Evolutionary conservation across 148 eudicot species (phyloP), one percentile per base, ranked within the genome.

Genomic region (Diospyros kaki): DNA sequence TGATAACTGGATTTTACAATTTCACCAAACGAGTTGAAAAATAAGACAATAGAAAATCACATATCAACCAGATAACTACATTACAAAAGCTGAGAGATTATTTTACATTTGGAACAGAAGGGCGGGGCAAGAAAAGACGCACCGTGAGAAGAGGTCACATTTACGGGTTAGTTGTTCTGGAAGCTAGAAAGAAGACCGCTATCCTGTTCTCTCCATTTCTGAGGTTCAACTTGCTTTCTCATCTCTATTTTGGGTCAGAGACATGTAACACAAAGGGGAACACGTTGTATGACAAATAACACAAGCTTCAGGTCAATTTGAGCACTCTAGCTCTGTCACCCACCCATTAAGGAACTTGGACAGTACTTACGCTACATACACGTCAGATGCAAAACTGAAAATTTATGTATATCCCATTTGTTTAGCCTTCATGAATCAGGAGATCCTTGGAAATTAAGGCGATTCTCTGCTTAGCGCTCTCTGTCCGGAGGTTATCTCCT

Each of bases 361-460:
- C 18, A 41, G 40, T 4, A 54, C 76, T 12, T 39, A 9, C 45
- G 50, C 58, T 65, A 45, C 10, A 44, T 58, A 14, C 13, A 28
- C 0, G 28, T 28, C 28, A 28, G 3, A 8, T 53, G 73, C 65
- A 65, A 46, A 56, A 44, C 79, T 71, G 69, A 62, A 45, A 38
- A 64, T 50, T 39, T 38, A 51, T 43, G 40, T 42, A 44, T 39
- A 17, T 66, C 2, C 43, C 45, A n/a, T 28, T 60, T 58, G 9
- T 10, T 74, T 76, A 85, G 58, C 77, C 83, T 77, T 90, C 93
- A 76, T 83, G 95, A 83, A 89, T 90, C 88, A 79, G 84, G 81
- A 84, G 93, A 71, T 83, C 93, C 87, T 93, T 93, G 58, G 88
- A 84, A 77, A 90, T 86, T 78, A 93, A 76, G 48, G 91, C 83